Evolutionary conservation across 2,329 filamentous ascomycete species (phyloP).

Genomic region (Stromatinia cepivora): DNA sequence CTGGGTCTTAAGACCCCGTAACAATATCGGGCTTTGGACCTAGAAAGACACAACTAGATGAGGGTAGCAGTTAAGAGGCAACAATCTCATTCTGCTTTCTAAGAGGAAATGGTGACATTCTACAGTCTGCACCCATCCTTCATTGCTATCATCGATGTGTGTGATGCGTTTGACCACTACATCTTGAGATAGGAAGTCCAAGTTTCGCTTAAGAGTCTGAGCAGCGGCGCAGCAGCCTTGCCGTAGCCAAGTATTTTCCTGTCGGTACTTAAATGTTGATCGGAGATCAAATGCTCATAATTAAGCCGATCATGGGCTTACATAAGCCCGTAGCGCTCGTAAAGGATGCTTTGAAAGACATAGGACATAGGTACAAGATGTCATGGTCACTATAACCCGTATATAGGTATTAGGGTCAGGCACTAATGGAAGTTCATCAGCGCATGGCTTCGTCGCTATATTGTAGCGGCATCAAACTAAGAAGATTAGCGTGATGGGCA

Average conservation of each 20-base stretch:
- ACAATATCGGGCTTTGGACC: neutral
- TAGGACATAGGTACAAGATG: neutral
- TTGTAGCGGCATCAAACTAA: neutral
- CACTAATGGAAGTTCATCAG: constrained; percentile 9
- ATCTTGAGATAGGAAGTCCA: neutral
- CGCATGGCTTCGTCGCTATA: neutral
- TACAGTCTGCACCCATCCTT: neutral
- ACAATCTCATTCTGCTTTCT: neutral
- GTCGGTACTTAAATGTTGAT: constrained; percentile 13
- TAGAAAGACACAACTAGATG: neutral
- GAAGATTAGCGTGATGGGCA: neutral
- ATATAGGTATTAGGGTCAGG: neutral
- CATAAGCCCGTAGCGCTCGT: neutral
- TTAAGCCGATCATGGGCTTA: constrained; percentile 5
- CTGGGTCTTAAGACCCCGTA: constrained; percentile 2
- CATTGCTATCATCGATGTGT: neutral
- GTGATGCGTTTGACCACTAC: neutral
- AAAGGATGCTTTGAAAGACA: neutral
- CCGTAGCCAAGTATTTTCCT: constrained; percentile 9
- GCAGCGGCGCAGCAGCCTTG: constrained; percentile 12
- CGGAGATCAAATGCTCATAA: constrained; percentile 4
- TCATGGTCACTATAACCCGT: neutral
- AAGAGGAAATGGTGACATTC: neutral
- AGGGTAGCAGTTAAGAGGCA: neutral
- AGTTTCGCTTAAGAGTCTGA: neutral